Conservation (phyloP, 2,329 filamentous ascomycete genomes). For the Aschersonia sp. region DNA sequence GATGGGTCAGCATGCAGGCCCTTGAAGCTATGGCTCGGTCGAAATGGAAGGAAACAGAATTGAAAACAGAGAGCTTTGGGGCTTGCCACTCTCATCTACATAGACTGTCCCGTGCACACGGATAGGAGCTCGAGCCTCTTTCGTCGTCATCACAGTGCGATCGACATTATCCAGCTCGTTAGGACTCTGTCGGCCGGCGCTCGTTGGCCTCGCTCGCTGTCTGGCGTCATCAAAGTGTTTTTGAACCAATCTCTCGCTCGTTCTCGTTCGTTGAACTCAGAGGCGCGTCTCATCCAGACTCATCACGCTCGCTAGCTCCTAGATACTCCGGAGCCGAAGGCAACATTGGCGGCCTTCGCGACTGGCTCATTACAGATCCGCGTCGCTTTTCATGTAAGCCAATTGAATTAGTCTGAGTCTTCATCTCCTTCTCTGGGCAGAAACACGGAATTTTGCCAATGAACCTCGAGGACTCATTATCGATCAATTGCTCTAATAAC, state of each 20-base stretch:
- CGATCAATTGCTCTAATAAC: too few species aligned
- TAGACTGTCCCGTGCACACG: neutral
- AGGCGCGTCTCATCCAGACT: too few species aligned
- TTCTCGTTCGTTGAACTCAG: too few species aligned
- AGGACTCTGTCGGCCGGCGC: neutral
- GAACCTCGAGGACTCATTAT: too few species aligned
- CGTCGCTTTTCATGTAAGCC: too few species aligned
- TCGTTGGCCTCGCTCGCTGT: neutral
- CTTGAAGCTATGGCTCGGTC: neutral
- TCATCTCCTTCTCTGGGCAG: too few species aligned
- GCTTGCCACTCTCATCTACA: neutral
- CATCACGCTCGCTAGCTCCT: neutral
- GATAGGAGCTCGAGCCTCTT: neutral
- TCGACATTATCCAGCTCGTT: neutral
- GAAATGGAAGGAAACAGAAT: neutral
- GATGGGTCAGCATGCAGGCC: neutral
- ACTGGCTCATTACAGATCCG: too few species aligned
- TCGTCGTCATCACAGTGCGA: neutral
- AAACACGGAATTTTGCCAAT: too few species aligned
- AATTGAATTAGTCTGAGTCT: too few species aligned
- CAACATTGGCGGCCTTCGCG: too few species aligned
- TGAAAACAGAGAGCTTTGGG: neutral
- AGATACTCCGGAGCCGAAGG: too few species aligned
- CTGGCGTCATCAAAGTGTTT: neutral
- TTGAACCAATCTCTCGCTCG: neutral